Evolutionary conservation across 1,284 basidiomycete genomes (phyloP), one percentile per base, ranked within the genome.

Genomic region (Cryptococcus sp.): DNA sequence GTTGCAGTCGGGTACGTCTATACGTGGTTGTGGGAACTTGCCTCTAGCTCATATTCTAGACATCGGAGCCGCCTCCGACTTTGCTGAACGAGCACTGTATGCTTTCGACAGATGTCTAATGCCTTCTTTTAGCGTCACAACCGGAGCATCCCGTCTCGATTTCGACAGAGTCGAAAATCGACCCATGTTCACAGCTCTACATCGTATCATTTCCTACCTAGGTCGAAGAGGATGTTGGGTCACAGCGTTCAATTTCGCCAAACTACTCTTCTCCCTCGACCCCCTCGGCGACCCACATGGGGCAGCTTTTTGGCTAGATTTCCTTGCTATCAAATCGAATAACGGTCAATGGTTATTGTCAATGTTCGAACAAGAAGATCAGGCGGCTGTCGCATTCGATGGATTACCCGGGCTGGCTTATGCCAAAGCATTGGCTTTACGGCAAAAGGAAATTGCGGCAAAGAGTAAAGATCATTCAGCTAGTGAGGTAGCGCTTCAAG

Each of bases 191-290:
- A 68, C 69, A 1, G 88, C 86, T 0, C 57, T 91, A 1, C 87
- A 89, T 64, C 79, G 88, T 48, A 85, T 88, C 66, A 80, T 88
- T 10, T 81, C 82, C 84, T 88, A 92, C 66, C 77, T 93, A 4
- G 85, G 87, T 50, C 83, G 89, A n/a, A 79, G 92, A 23, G 92
- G 92, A 1, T 88, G 88, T 60, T 83, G 85, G 53, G 82, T 88
- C 9, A 91, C 92, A 0, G 84, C 90, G 0, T 92, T 93, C 70
- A 90, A 93, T 71, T 91, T 91, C 64, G 84, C 87, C 2, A 82
- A 86, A 36, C 79, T 96, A 0, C 77, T 96, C 43, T 85, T 87
- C 55, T 81, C 85, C 0, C 79, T 94, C 0, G 88, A 93, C 64
- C 88, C 91, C 0, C 81, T 63, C 63, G 81, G 79, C 14, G 91